Percentiles rank a stretch among this genome's conserved stretches.
Evolutionary conservation across 306 rosid species (phyloP).

Genomic region (Senna tora): DNA sequence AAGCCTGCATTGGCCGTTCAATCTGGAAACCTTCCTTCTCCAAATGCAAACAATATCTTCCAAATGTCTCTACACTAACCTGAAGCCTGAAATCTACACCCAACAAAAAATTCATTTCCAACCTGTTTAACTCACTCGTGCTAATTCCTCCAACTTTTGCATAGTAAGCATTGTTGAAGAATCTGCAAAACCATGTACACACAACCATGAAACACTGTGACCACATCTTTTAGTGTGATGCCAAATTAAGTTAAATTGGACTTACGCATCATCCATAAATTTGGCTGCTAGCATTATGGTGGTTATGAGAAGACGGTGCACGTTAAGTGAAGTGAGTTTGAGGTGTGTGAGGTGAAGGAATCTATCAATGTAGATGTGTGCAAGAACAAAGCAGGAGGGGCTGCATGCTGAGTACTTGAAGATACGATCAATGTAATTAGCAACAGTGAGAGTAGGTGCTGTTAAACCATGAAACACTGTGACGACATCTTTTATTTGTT

Average conservation of each 20-base stretch:
- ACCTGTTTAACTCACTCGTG: conserved; percentile 78
- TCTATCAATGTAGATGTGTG: conserved; percentile 80
- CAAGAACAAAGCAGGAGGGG: conserved; percentile 89
- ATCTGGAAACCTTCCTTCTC: conserved; percentile 71
- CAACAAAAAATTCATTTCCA: conserved; percentile 87
- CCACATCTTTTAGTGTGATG: too few relatives aligned
- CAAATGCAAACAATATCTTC: conserved; percentile 69
- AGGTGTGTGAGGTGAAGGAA: conserved; percentile 58
- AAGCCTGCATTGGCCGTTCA: conserved; percentile 78
- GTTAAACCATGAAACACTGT: conserved; percentile 86
- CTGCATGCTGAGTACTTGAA: conserved; percentile 93
- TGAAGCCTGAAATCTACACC: conserved; percentile 87
- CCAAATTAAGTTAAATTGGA: too few relatives aligned
- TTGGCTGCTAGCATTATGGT: conserved; percentile 92
- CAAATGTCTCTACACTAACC: conserved; percentile 72
- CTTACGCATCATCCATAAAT: conserved; percentile 94
- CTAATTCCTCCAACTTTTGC: conserved; percentile 96
- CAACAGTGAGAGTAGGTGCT: conserved; percentile 77
- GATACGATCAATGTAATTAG: conserved; percentile 75
- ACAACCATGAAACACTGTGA: too few relatives aligned
- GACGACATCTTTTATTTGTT: conserved; percentile 52
- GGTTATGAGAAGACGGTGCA: conserved; percentile 91
- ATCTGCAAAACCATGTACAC: conserved; percentile 60
- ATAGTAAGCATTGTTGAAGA: conserved; percentile 91
- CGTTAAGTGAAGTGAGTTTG: conserved; percentile 78